phyloP scores from a whole-genome alignment of 495 filamentous ascomycete genomes.

The Chaetomidium leptoderma region DNA sequence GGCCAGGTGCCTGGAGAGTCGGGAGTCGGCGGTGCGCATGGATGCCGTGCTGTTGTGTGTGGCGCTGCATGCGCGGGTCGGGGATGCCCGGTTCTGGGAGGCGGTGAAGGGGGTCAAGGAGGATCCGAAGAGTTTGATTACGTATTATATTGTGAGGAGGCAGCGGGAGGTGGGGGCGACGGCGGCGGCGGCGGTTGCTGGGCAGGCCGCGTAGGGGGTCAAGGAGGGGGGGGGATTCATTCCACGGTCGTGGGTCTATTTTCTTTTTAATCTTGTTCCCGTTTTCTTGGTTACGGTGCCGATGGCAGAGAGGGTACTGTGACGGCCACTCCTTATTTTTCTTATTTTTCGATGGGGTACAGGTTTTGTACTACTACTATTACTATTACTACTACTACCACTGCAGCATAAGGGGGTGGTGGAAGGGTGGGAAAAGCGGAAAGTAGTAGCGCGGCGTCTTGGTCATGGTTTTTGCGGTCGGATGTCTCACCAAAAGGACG shows the following conservation, averaged over 20 bases:
- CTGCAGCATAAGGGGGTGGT: neutral
- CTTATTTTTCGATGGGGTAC: too few species aligned
- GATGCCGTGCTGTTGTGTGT: constrained; percentile 75
- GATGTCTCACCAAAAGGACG: neutral
- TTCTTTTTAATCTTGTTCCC: neutral
- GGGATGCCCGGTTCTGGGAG: constrained; percentile 61
- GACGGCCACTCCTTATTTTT: too few species aligned
- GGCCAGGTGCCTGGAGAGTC: constrained; percentile 58
- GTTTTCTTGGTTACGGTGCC: neutral
- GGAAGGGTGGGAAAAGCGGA: neutral
- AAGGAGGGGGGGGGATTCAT: neutral
- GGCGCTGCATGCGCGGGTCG: constrained; percentile 62
- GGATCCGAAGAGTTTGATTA: constrained; percentile 68
- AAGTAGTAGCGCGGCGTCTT: constrained; percentile 2
- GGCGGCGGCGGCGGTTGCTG: neutral
- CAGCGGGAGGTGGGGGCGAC: constrained; percentile 40
- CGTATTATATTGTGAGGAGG: constrained; percentile 75
- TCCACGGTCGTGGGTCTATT: too few species aligned
- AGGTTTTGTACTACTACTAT: neutral
- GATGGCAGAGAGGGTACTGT: too few species aligned
- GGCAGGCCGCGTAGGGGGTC: neutral
- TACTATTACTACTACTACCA: neutral
- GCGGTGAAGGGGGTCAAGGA: constrained; percentile 58
- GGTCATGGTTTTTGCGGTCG: neutral
- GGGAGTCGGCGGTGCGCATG: constrained; percentile 73